Conservation (phyloP, 1,284 basidiomycete species). For the Leccinum angustisporum region DNA sequence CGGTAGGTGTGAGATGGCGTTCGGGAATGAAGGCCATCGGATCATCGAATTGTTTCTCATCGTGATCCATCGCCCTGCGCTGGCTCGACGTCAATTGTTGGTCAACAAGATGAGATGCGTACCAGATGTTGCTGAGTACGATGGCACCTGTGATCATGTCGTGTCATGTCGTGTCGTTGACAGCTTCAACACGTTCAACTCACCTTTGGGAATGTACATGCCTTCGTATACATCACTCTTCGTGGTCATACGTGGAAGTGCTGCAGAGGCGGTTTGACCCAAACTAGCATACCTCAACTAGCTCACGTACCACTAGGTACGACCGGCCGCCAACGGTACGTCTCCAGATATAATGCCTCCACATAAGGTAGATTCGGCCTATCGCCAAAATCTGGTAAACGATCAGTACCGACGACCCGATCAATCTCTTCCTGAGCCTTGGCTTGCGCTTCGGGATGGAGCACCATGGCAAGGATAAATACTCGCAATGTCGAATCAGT, state of each 20-base stretch:
- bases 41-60: conserved; percentile 22
- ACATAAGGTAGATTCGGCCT: conserved; percentile 27
- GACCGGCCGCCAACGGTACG: conserved; percentile 26
- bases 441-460: conserved; percentile 28
- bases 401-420: conserved; percentile 24
- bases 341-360: conserved; percentile 29
- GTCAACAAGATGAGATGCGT: conserved; percentile 1
- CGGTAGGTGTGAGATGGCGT: conserved; percentile 23
- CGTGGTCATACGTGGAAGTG: conserved; percentile 27
- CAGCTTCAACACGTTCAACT: background rate
- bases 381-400: conserved; percentile 30
- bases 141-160: conserved; percentile 17
- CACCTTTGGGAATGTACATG: conserved; percentile 34
- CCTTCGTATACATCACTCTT: conserved; percentile 31
- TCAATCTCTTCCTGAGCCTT: conserved; percentile 32
- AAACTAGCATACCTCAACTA: background rate
- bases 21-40: conserved; percentile 29
- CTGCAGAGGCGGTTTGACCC: conserved; percentile 11
- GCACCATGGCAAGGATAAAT: conserved; percentile 34
- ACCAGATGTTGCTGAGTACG: conserved; percentile 31
- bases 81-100: conserved; percentile 2
- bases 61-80: conserved; percentile 24
- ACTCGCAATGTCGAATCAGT: conserved; percentile 12
- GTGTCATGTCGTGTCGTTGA: background rate
- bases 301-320: conserved; percentile 22